Evolutionary conservation across 345 rosid species (phyloP).

Genomic region (Lepidium aucheri): DNA sequence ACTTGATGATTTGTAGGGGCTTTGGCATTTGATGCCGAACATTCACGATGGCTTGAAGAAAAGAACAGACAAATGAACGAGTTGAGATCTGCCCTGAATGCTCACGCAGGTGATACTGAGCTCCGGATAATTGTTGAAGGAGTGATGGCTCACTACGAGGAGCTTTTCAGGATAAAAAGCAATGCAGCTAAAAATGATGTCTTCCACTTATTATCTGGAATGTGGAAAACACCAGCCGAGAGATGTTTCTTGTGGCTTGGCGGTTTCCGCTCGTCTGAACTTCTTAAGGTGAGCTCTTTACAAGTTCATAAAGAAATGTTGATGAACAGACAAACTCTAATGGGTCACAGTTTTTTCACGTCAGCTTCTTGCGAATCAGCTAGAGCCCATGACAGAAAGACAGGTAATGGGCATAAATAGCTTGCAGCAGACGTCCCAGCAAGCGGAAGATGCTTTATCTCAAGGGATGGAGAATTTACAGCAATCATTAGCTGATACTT

Average conservation of each 20-base stretch:
- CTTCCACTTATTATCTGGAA: conserved; percentile 89
- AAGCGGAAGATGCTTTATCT: conserved; percentile 87
- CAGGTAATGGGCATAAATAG: conserved; percentile 57
- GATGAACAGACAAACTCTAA: conserved; percentile 1
- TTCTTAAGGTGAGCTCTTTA: conserved; percentile 58
- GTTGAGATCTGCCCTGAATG: conserved; percentile 82
- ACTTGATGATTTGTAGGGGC: conserved; percentile 48
- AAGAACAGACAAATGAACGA: conserved; percentile 61
- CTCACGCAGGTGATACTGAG: conserved; percentile 87
- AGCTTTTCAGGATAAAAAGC: conserved; percentile 72
- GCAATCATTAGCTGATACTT: conserved; percentile 80
- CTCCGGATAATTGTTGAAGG: conserved; percentile 65
- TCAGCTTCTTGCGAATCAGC: conserved; percentile 78
- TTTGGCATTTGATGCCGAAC: conserved; percentile 78
- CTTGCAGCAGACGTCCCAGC: conserved; percentile 87
- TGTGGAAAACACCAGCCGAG: conserved; percentile 99
- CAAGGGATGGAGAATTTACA: conserved; percentile 95
- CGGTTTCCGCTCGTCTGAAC: conserved; percentile 90
- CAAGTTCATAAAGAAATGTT: not conserved
- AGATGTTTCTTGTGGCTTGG: conserved; percentile 95
- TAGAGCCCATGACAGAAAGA: conserved; percentile 90
- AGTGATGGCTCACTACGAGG: conserved; percentile 60
- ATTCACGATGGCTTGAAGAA: conserved; percentile 88
- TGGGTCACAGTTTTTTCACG: not conserved
- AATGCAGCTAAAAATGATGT: conserved; percentile 84